Conservation (phyloP, 2,329 filamentous ascomycete genomes). For the Ascochyta lentis region DNA sequence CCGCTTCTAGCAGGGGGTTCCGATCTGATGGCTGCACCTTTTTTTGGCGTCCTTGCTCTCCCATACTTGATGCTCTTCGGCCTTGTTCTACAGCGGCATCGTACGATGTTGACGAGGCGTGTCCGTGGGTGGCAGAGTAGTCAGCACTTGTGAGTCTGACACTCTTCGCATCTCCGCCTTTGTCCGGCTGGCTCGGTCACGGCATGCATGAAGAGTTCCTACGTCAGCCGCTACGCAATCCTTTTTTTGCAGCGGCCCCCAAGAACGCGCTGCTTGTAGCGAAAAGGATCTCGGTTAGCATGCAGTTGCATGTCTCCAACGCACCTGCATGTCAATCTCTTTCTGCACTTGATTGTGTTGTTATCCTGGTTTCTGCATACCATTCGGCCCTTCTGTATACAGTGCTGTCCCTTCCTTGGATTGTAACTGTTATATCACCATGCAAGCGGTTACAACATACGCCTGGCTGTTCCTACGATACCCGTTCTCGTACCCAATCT, state of each 20-base stretch:
- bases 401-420: neutral
- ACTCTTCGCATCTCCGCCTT: slow-evolving; percentile 21
- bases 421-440: slow-evolving; percentile 1
- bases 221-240: slow-evolving; percentile 13
- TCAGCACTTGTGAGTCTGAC: slow-evolving; percentile 19
- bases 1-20: slow-evolving; percentile 20
- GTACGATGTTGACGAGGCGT: slow-evolving; percentile 27
- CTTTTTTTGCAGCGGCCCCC: neutral
- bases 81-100: slow-evolving; percentile 22
- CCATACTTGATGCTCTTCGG: slow-evolving; percentile 11
- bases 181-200: slow-evolving; percentile 24
- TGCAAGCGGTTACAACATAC: slow-evolving; percentile 1
- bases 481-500: neutral
- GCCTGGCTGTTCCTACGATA: neutral
- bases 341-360: neutral
- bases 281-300: neutral
- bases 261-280: neutral
- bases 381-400: slow-evolving; percentile 11
- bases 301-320: slow-evolving; percentile 1
- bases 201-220: slow-evolving; percentile 7
- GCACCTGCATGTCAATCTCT: neutral
- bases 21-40: slow-evolving; percentile 26
- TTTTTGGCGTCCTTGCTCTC: slow-evolving; percentile 14
- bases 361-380: slow-evolving; percentile 1
- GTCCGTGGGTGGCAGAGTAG: slow-evolving; percentile 30